Evolutionary conservation across 1,284 basidiomycete genomes (phyloP), one percentile per base, ranked within the genome.

Genomic region (Hypsizygus ulmarius): DNA sequence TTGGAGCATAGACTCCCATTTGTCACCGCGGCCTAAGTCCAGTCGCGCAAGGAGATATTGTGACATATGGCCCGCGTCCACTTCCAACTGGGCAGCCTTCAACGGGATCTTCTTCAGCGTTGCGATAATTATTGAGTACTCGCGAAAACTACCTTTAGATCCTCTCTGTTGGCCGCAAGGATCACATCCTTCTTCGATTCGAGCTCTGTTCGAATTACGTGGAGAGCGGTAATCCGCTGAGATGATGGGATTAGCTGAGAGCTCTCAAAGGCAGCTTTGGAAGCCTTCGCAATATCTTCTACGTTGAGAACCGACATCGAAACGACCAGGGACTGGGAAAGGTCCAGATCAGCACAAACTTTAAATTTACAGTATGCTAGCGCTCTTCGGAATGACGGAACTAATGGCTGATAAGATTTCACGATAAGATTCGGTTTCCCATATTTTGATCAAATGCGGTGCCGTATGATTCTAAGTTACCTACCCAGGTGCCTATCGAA

Each of bases 1-100:
- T 54, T 93, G 84, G 3, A 99, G 75, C 88, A 98, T 96, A 0
- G 87, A 81, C 35, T 92, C 86, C 90, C 93, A 99, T 69, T 99
- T 99, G 57, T 93, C 91, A 10, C 85, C 77, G 47, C 81, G 82
- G 47, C 79, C 78, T 9, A 99, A 78, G 64, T 98, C 94, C 14
- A 99, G 75, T 10, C 97, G 83, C 39, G 88, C 90, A 12, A 96
- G 72, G 39, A 99, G 72, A 1, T 94, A 82, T 1, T 75, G 69
- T 0, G 93, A 89, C 68, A 99, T 91, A 34, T 85, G 83, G 3
- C 93, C 94, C 1, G 86, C 78, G 32, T 81, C 80, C 7, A 93
- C 93, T 49, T 93, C 87, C 5, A 62, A 67, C 61, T 82, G 76
- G 0, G 94, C 95, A 28, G 87, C 87, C 84, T 90, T 58, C 18